These are phyloP conservation scores for Polygonum maritimum DNA, from an alignment of 148 eudicot genomes.

Conservation along the genomic window DNA sequence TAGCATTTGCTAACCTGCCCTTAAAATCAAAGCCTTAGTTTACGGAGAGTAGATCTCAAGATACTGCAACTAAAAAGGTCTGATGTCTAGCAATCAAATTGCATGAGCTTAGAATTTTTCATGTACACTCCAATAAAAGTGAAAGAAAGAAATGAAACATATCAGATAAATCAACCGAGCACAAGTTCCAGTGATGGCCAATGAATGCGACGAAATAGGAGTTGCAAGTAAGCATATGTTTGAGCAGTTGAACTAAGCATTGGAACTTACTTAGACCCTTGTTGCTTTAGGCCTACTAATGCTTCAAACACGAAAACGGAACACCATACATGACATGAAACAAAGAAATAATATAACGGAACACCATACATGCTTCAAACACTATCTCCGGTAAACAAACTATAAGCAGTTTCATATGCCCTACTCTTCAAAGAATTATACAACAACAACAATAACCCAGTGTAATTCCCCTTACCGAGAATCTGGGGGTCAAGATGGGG, in stretches of 20 bases:
- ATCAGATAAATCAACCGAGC: background rate
- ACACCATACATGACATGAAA: background rate
- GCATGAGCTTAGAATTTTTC: background rate
- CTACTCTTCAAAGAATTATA: background rate
- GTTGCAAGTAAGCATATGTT: background rate
- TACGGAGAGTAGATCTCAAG: background rate
- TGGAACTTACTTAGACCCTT: background rate
- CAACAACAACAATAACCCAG: too few species aligned
- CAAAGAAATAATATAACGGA: background rate
- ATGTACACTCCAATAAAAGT: background rate
- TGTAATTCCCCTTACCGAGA: too few species aligned
- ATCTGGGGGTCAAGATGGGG: too few species aligned
- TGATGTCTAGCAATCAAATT: background rate
- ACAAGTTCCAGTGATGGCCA: background rate
- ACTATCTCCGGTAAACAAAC: background rate
- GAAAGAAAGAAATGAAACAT: background rate
- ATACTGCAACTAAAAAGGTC: background rate
- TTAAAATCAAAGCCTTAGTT: background rate
- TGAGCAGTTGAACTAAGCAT: background rate
- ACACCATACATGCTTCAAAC: background rate
- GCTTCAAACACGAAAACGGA: background rate
- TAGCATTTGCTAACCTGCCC: background rate
- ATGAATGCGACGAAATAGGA: background rate
- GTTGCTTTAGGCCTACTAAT: background rate
- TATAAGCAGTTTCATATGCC: background rate